Evolutionary conservation across 140 eudicot genomes (phyloP).

Genomic region (Erigeron philadelphicus): DNA sequence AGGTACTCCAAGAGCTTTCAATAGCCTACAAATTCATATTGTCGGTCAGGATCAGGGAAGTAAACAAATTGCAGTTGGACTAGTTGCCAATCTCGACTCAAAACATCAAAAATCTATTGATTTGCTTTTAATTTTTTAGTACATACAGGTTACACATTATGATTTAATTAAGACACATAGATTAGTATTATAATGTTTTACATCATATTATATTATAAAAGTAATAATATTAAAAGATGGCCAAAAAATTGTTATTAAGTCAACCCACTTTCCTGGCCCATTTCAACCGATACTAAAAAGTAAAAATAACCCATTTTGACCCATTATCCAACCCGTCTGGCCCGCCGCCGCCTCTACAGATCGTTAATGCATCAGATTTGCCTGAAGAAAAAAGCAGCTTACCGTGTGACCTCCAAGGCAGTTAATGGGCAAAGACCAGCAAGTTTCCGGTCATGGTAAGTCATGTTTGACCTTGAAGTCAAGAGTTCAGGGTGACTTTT

Average conservation of each 20-base stretch:
- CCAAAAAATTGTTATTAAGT: background rate
- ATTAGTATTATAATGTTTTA: no score
- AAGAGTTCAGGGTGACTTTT: slow-evolving; percentile 69
- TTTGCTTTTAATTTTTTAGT: background rate
- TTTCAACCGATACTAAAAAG: background rate
- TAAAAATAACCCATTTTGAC: background rate
- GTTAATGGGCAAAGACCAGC: slow-evolving; percentile 95
- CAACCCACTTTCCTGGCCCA: background rate
- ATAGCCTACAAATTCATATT: slow-evolving; percentile 44
- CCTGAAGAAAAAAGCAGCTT: slow-evolving; percentile 17
- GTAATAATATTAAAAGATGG: background rate
- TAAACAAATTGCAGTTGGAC: background rate
- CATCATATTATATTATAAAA: no score
- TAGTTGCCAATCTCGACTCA: background rate
- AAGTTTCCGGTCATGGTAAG: slow-evolving; percentile 81
- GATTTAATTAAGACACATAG: no score
- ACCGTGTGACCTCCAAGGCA: slow-evolving; percentile 82
- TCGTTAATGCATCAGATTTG: background rate
- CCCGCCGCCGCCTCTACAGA: slow-evolving; percentile 1
- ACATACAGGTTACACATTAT: no score
- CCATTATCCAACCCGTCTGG: background rate
- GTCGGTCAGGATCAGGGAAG: background rate
- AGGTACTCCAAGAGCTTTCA: slow-evolving; percentile 92
- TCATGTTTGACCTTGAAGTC: slow-evolving; percentile 87
- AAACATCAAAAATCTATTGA: background rate